A percentile compares a stretch with the other conserved stretches of the same genome.
Conservation (phyloP, 768 basidiomycete species). For the Auriculariales sp. region DNA sequence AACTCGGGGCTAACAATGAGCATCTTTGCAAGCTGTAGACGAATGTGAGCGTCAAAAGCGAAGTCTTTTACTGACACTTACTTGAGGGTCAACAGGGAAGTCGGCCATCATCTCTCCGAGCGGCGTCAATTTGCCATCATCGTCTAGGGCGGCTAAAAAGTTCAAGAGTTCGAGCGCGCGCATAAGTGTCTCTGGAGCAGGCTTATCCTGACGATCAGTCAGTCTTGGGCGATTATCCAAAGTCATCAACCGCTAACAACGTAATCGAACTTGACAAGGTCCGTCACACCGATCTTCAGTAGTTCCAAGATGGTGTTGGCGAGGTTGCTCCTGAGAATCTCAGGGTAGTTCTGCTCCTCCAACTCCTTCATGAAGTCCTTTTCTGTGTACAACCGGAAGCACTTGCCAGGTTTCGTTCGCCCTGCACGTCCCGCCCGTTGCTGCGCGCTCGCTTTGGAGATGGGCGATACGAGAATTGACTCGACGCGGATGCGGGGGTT, state of each 20-base stretch:
- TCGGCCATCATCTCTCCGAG: constrained; percentile 91
- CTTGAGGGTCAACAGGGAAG: constrained; percentile 97
- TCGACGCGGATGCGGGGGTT: constrained; percentile 96
- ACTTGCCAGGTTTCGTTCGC: constrained; percentile 90
- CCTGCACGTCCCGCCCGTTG: constrained; percentile 95
- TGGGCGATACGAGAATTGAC: constrained; percentile 81
- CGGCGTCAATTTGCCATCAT: constrained; percentile 80
- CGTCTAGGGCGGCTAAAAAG: constrained; percentile 82
- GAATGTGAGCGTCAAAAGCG: no score
- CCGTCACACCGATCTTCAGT: constrained; percentile 90
- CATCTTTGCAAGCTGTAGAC: constrained; percentile 69
- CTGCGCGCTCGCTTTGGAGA: constrained; percentile 92
- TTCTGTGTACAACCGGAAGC: constrained; percentile 93
- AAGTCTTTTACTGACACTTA: constrained; percentile 20
- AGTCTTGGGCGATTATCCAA: constrained; percentile 4
- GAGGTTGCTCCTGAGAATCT: constrained; percentile 86
- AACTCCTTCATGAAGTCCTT: constrained; percentile 92
- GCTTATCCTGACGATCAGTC: no score
- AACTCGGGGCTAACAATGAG: constrained; percentile 90
- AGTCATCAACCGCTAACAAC: constrained; percentile 23
- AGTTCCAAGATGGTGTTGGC: constrained; percentile 88
- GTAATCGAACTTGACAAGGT: constrained; percentile 78
- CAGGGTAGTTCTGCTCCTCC: constrained; percentile 94
- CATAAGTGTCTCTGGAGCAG: constrained; percentile 94
- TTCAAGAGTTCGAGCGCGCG: constrained; percentile 89